Evolutionary conservation across 306 rosid species (phyloP).

Genomic region (Cicer bijugum): DNA sequence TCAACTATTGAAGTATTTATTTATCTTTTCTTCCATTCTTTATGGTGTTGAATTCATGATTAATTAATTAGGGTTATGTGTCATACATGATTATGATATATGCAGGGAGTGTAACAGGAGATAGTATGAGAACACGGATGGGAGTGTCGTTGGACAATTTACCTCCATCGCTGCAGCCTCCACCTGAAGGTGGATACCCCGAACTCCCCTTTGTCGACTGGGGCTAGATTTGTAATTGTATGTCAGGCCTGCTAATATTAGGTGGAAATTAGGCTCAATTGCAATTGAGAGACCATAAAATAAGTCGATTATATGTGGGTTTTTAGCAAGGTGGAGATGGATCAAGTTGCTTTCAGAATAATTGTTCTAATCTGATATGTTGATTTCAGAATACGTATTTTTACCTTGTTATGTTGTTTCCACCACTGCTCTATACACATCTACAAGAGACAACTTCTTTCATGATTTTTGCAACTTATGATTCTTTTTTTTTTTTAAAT

Average conservation of each 20-base stretch:
- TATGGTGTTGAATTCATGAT: conserved; percentile 4
- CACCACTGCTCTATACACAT: too few species aligned
- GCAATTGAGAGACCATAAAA: too few species aligned
- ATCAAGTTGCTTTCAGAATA: too few species aligned
- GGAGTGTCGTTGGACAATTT: conserved; percentile 67
- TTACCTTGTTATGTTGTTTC: too few species aligned
- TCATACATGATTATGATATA: background rate
- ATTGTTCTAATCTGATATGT: too few species aligned
- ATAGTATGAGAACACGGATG: conserved; percentile 51
- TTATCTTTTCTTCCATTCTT: background rate
- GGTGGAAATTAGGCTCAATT: background rate
- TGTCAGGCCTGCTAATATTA: background rate
- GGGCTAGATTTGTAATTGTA: conserved; percentile 50
- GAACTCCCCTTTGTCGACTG: conserved; percentile 64
- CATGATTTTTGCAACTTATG: too few species aligned
- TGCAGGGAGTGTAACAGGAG: conserved; percentile 57
- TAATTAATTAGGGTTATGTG: background rate
- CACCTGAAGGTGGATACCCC: conserved; percentile 70
- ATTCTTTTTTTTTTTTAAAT: too few species aligned
- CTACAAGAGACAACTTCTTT: too few species aligned
- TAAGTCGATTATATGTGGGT: too few species aligned
- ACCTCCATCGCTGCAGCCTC: conserved; percentile 80
- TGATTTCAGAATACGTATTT: too few species aligned
- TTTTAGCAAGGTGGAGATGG: too few species aligned
- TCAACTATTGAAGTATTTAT: background rate